These are phyloP conservation scores for Amanita subjunquillea DNA, from an alignment of 768 basidiomycete species.

Conservation along the genomic window DNA sequence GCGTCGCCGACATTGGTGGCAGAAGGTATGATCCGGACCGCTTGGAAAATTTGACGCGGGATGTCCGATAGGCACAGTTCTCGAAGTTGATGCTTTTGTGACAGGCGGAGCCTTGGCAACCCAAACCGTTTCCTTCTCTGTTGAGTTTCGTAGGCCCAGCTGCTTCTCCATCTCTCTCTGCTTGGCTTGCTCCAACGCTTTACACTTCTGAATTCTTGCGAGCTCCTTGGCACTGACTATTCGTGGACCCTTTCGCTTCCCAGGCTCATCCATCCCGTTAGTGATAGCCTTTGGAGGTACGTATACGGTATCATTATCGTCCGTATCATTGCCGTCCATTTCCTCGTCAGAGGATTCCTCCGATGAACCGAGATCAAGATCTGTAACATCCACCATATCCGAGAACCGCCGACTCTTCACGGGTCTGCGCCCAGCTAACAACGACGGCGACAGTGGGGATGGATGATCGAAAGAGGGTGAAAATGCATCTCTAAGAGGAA, in stretches of 20 bases:
- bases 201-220: constrained; percentile 1
- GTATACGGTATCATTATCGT: background rate
- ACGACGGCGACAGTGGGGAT: background rate
- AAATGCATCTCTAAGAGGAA: no score
- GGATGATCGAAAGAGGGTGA: background rate
- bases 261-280: background rate
- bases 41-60: constrained; percentile 2
- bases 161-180: background rate
- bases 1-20: constrained; percentile 15
- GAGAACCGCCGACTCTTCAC: constrained; percentile 2
- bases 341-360: background rate
- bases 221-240: constrained; percentile 4
- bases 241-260: constrained; percentile 1
- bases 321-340: background rate
- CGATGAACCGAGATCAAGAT: constrained; percentile 6
- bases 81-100: background rate
- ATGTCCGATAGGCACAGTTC: background rate
- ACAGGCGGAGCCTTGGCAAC: background rate
- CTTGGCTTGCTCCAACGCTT: background rate
- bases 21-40: constrained; percentile 8
- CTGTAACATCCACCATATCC: constrained; percentile 9
- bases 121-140: background rate
- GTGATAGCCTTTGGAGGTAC: background rate
- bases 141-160: background rate
- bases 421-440: background rate